These are phyloP conservation scores for Vickermania spadyakhi DNA, from an alignment of 208 protist genomes.

Conservation along the genomic window DNA sequence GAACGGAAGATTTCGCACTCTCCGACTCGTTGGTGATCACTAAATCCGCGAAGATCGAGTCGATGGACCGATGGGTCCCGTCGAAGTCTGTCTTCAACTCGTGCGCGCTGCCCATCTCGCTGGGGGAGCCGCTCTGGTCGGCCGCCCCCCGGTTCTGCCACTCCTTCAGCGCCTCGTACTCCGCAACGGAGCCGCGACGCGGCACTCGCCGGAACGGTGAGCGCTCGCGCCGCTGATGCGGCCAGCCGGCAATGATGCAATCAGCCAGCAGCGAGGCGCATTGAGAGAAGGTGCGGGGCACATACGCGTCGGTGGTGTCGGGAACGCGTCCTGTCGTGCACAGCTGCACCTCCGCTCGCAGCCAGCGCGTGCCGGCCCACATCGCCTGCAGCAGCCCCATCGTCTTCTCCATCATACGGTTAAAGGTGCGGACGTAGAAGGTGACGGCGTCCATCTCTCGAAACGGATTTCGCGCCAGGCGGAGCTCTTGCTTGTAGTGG, in stretches of 20 bases:
- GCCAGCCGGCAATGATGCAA: background rate
- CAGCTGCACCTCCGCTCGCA: constrained; percentile 2
- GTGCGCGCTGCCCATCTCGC: background rate
- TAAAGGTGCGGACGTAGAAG: constrained; percentile 2
- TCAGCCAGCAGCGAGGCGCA: constrained; percentile 1
- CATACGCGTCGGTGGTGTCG: background rate
- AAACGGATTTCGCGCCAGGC: background rate
- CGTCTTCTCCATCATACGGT: constrained; percentile 3
- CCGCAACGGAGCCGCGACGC: background rate
- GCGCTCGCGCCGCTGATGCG: background rate
- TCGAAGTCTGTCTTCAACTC: background rate
- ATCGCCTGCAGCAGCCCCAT: constrained; percentile 6
- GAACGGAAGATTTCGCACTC: background rate
- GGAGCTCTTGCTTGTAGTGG: background rate
- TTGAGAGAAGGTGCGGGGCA: background rate
- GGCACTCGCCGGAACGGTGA: background rate
- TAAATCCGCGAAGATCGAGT: background rate
- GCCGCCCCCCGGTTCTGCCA: background rate
- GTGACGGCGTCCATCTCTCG: constrained; percentile 2
- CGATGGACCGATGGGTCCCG: background rate
- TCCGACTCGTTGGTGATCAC: background rate
- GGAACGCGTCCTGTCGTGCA: background rate
- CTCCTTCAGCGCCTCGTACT: background rate
- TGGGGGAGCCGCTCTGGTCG: background rate
- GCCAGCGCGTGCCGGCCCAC: constrained; percentile 6